phyloP scores from a whole-genome alignment of 2,329 filamentous ascomycete genomes.

The Cercospora sp. region DNA sequence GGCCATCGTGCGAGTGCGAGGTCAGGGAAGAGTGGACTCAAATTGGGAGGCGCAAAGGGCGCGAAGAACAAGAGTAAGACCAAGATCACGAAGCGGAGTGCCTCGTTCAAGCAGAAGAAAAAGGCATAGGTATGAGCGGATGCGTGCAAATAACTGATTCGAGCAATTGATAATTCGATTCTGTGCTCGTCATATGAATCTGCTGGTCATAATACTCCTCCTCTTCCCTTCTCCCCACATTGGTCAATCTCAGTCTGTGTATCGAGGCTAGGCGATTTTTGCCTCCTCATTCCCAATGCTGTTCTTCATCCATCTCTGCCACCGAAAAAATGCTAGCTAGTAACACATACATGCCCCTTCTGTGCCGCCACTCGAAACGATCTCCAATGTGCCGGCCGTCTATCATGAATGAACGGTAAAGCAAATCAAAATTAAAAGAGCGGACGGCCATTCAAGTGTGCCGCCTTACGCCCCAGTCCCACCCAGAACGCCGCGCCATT shows the following conservation, averaged over 20 bases:
- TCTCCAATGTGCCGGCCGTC: neutral
- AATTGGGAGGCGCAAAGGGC: constrained; percentile 55
- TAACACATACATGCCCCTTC: constrained; percentile 1
- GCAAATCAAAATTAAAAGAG: neutral
- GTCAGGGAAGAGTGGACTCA: constrained; percentile 64
- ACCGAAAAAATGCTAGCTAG: constrained; percentile 14
- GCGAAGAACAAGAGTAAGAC: constrained; percentile 50
- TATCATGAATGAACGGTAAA: neutral
- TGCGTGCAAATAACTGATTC: neutral
- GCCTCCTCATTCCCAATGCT: neutral
- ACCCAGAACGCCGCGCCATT: constrained; percentile 1
- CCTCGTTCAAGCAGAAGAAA: constrained; percentile 51
- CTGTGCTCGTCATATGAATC: neutral
- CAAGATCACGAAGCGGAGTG: constrained; percentile 48
- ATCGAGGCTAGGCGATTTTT: neutral
- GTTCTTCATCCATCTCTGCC: neutral
- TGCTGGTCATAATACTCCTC: neutral
- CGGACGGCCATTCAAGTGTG: neutral
- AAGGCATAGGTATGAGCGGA: neutral
- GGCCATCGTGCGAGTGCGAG: constrained; percentile 71
- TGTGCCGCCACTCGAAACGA: neutral
- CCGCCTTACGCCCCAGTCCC: neutral
- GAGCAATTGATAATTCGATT: neutral
- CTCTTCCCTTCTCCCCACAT: neutral
- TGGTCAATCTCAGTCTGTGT: neutral